Evolutionary conservation across 1,139 yeast species (phyloP).

Genomic region (Protomyces pachydermus): DNA sequence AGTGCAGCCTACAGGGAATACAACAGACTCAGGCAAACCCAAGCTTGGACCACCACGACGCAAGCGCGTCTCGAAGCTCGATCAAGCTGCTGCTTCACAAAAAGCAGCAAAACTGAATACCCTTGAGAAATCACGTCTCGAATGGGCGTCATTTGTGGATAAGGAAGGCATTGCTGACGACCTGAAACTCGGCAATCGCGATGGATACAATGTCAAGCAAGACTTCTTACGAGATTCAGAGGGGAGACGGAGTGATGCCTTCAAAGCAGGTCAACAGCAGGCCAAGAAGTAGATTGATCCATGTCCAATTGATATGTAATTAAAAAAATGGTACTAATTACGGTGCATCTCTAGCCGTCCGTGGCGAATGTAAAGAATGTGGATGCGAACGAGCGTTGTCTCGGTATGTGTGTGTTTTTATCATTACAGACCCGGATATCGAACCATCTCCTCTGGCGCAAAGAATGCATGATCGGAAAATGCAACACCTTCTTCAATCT

Average conservation of each 20-base stretch:
- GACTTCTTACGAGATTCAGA: slow-evolving; percentile 80
- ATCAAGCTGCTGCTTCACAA: slow-evolving; percentile 53
- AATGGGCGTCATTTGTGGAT: slow-evolving; percentile 95
- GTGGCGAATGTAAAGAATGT: background rate
- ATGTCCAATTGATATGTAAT: no score
- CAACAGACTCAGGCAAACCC: background rate
- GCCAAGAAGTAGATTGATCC: background rate
- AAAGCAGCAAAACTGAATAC: slow-evolving; percentile 74
- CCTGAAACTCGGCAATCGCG: slow-evolving; percentile 64
- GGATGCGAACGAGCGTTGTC: background rate
- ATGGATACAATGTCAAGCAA: slow-evolving; percentile 85
- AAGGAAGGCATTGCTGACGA: slow-evolving; percentile 79
- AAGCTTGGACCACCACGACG: background rate
- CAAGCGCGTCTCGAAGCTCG: slow-evolving; percentile 52
- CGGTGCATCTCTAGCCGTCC: background rate
- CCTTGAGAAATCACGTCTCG: slow-evolving; percentile 82
- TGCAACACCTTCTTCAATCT: background rate
- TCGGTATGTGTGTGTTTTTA: background rate
- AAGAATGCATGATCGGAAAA: background rate
- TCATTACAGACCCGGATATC: background rate
- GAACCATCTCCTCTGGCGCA: background rate
- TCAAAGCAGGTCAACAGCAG: slow-evolving; percentile 53
- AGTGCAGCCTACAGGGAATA: background rate
- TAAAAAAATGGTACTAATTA: no score
- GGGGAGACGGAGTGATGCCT: slow-evolving; percentile 56